These are phyloP conservation scores for Lumnitzera racemosa DNA, from an alignment of 345 rosid species.

Conservation along the genomic window DNA sequence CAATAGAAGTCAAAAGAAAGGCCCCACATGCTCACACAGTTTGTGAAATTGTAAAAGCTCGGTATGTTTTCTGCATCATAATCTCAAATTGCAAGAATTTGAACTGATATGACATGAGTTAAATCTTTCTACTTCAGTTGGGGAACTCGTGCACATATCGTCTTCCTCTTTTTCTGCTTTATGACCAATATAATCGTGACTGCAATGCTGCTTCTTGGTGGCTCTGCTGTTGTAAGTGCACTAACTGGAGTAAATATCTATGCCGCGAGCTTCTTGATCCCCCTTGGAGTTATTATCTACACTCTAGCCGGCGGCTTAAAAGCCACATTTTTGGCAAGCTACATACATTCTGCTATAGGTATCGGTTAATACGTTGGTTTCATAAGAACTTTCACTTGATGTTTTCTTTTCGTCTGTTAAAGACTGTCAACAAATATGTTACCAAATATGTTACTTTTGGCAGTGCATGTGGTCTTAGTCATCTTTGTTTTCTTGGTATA, in stretches of 20 bases:
- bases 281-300: conserved; percentile 86
- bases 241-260: conserved; percentile 80
- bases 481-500: conserved; percentile 80
- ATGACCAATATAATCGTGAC: conserved; percentile 74
- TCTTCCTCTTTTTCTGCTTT: conserved; percentile 81
- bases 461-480: conserved; percentile 81
- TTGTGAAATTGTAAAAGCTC: conserved; percentile 89
- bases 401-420: conserved; percentile 9
- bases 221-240: conserved; percentile 92
- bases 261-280: conserved; percentile 88
- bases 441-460: too few relatives aligned
- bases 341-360: conserved; percentile 88
- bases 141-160: conserved; percentile 81
- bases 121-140: conserved; percentile 37
- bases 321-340: conserved; percentile 95
- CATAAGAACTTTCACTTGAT: too few relatives aligned
- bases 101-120: neutral
- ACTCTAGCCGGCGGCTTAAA: conserved; percentile 93
- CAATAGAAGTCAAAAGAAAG: conserved; percentile 90
- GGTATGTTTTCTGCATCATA: conserved; percentile 30
- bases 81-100: too few relatives aligned
- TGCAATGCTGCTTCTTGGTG: conserved; percentile 89
- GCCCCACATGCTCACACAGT: conserved; percentile 93
- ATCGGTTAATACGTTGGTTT: neutral
- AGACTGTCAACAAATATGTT: too few relatives aligned